Base-by-base conservation (phyloP, 1,284 basidiomycete species). In the Ceratorhiza oryzae-sativae region DNA sequence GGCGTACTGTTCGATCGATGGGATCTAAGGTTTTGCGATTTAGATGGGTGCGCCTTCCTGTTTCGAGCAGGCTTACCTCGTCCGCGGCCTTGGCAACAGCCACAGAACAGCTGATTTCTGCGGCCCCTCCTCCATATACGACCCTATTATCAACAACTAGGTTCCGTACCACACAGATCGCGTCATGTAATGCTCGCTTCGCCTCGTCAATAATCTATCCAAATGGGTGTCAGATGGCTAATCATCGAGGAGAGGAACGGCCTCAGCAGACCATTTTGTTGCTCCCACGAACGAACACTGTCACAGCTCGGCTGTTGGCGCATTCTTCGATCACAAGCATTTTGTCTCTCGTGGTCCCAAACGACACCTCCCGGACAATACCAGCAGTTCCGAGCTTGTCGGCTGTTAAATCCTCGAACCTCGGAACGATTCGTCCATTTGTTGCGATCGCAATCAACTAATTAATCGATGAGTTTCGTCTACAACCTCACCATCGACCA, bases 301-400 rank as follows among this genome's bases (percentile, higher is more conserved):
- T 99, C 48, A 98, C 97, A 27, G 97, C 96, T 65, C 95, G 89
- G 13, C 93, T 89, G 82, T 99, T 99, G 65, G 97, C 97, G 78
- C 97, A 98, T 79, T 99, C 95, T 81, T 99, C 97, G 77, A 99
- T 97, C 75, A 99, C 92, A 73, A 99, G 87, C 97, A 99, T 99
- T 85, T 97, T 97, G 82, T 99, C 97, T 75, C 94, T 88, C 15
- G 97, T 99, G 8, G 97, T 99, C 65, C 97, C 97, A 80, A 99
- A 99, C 3, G 93, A 89, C 53, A 99, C 82, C 81, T 99, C 97
- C 49, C 95, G 89, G 2, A 99, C 97, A 70, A 97, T 82, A 23
- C 97, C 97, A 0, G 97, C 97, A 73, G 87, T 88, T 20, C 97
- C 97, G 13, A 99, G 87, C 83, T 99, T 99, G 75, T 91, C 92